Percentiles rank a stretch among this genome's conserved stretches.
Conservation (phyloP, 306 rosid species). For the Fragaria nilgerrensis region DNA sequence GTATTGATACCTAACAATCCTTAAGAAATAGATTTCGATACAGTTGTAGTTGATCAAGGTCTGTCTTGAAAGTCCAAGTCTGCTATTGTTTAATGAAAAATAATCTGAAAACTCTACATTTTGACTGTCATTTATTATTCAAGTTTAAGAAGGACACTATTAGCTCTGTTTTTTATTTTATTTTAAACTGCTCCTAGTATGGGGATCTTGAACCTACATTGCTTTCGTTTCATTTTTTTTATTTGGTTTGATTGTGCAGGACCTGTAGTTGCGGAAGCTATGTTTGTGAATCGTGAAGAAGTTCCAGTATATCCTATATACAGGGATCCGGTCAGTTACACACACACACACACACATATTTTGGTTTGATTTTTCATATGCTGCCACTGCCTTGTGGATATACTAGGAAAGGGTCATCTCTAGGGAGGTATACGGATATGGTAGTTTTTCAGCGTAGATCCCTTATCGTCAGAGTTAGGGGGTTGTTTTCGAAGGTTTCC, state of each 20-base stretch:
- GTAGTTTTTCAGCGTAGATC: not conserved
- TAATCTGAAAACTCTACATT: not conserved
- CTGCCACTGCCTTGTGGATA: not conserved
- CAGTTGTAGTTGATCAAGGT: too few species aligned
- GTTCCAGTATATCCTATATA: slow-evolving; percentile 86
- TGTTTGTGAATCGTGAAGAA: slow-evolving; percentile 94
- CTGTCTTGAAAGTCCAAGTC: too few species aligned
- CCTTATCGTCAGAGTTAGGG: not conserved
- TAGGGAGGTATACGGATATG: not conserved
- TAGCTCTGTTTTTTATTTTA: not conserved
- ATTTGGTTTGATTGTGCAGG: slow-evolving; percentile 53
- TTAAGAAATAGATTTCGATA: too few species aligned
- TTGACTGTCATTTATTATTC: not conserved
- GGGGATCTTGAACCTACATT: not conserved
- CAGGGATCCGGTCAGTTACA: slow-evolving; percentile 84
- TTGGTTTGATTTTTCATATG: not conserved
- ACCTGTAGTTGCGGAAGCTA: slow-evolving; percentile 94
- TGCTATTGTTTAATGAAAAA: not conserved
- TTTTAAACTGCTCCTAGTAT: not conserved
- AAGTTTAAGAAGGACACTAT: not conserved
- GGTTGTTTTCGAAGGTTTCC: too few species aligned
- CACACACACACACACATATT: not conserved
- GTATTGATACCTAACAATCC: too few species aligned
- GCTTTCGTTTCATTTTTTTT: not conserved
- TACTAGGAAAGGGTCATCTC: not conserved